These are phyloP conservation scores for Aaosphaeria arxii DNA, from an alignment of 2,329 filamentous ascomycete genomes.

Conservation along the genomic window DNA sequence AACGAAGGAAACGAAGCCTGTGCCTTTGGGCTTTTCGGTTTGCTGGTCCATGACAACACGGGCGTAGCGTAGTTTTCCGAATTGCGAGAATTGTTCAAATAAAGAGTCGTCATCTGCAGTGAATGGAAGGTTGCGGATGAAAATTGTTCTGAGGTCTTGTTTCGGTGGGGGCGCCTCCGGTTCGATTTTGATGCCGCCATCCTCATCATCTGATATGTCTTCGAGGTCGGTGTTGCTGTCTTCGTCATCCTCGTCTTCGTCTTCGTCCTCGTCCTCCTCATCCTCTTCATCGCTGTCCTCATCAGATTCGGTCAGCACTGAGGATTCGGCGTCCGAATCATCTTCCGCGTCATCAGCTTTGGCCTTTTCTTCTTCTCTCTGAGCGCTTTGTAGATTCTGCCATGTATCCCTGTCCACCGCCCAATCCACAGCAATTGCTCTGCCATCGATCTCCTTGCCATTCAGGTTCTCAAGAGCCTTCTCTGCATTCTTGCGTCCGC, in stretches of 20 bases:
- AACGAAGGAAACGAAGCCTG: constrained; percentile 92
- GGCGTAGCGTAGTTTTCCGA: constrained; percentile 86
- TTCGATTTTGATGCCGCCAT: constrained; percentile 28
- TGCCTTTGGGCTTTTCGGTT: constrained; percentile 84
- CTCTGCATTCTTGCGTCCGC: constrained; percentile 87
- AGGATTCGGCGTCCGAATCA: constrained; percentile 41
- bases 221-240: constrained; percentile 41
- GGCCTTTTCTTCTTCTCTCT: background rate
- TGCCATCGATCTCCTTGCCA: constrained; percentile 83
- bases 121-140: constrained; percentile 93
- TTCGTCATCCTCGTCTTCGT: constrained; percentile 36
- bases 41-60: constrained; percentile 83
- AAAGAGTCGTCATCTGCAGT: constrained; percentile 78
- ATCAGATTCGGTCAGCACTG: constrained; percentile 38
- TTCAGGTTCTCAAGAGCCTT: constrained; percentile 82
- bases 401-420: constrained; percentile 89
- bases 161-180: background rate
- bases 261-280: constrained; percentile 38
- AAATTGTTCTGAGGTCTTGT: constrained; percentile 62
- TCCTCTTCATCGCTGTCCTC: constrained; percentile 24
- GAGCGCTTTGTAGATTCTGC: constrained; percentile 60
- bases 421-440: constrained; percentile 91
- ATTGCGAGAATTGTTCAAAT: constrained; percentile 80
- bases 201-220: constrained; percentile 42
- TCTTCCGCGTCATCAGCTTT: constrained; percentile 15